Evolutionary conservation across 345 rosid species (phyloP), one percentile per base, ranked within the genome.

Genomic region (Populus nigra): DNA sequence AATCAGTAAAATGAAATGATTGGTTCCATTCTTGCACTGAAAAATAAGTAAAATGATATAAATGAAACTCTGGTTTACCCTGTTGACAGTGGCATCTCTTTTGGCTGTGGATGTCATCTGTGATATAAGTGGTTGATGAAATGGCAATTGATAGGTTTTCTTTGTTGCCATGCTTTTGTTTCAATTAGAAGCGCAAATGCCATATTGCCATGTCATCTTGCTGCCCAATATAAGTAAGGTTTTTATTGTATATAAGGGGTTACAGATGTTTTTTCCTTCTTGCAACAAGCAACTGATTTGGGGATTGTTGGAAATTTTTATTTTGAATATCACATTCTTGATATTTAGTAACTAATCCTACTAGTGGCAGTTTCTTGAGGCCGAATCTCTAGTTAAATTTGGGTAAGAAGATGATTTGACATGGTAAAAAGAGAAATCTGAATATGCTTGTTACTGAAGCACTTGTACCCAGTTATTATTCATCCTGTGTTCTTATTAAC

Each of bases 51-150:
- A 53, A 53, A 53, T 53, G 7, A 16, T 65, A 35, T 35, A 38
- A 5, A 69, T 41, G 29, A 22, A 36, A 74, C 65, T 22, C 10
- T 53, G 22, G 59, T 31, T 43, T 50, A 18, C 27, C 38, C 17
- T 68, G 8, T 33, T 31, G 18, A 31, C 22, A 63, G n/a, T 59
- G 17, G 65, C 27, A 23, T 41, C 25, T 71, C 3, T 78, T 7
- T 75, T 27, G 33, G 57, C 18, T 71, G 61, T 29, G 53, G 5
- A 71, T 82, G 12, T 41, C 22, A 13, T 79, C 22, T 61, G 29
- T 68, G 50, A 35, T 39, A 47, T 49, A 36, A 50, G 38, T 23
- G 55, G 41, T 39, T 53, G 43, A 59, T 22, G 61, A 55, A 55
- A 57, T 57, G n/a, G 15, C 25, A 57, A 57, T 9, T 68, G 61